A percentile compares a stretch with the other conserved stretches of the same genome.
phyloP scores from a whole-genome alignment of 2,329 filamentous ascomycete species.

The Elsinoe arachidis region DNA sequence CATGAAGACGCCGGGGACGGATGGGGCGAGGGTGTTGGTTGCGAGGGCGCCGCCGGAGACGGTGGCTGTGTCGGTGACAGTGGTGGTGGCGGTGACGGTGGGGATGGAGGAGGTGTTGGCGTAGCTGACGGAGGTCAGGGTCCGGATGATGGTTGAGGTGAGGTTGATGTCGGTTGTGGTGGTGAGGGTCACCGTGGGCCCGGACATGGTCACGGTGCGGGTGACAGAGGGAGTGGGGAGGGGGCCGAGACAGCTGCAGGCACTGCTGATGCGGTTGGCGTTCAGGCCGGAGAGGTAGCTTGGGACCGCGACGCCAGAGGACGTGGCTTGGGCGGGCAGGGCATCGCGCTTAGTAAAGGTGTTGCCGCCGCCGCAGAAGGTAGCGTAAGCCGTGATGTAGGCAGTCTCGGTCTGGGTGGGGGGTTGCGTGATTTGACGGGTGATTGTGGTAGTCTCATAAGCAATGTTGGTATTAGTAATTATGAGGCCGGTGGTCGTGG shows the following conservation, averaged over 20 bases:
- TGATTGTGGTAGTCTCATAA: neutral
- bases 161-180: neutral
- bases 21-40: constrained; percentile 3
- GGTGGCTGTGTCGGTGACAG: neutral
- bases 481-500: neutral
- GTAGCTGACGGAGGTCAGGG: constrained; percentile 2
- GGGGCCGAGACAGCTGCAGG: neutral
- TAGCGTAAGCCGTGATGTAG: neutral
- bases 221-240: neutral
- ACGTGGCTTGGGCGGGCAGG: neutral
- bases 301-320: neutral
- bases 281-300: neutral
- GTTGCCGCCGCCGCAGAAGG: constrained; percentile 7
- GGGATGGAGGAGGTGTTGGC: constrained; percentile 9
- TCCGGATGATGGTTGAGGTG: neutral
- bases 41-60: neutral
- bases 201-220: neutral
- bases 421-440: neutral
- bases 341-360: constrained; percentile 1
- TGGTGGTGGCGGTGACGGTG: constrained; percentile 3
- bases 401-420: neutral
- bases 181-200: neutral
- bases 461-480: constrained; percentile 1
- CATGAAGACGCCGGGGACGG: constrained; percentile 5
- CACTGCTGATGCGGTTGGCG: neutral